Conservation (phyloP, 2,329 filamentous ascomycete species). For the Cladosporium sphaerospermum region DNA sequence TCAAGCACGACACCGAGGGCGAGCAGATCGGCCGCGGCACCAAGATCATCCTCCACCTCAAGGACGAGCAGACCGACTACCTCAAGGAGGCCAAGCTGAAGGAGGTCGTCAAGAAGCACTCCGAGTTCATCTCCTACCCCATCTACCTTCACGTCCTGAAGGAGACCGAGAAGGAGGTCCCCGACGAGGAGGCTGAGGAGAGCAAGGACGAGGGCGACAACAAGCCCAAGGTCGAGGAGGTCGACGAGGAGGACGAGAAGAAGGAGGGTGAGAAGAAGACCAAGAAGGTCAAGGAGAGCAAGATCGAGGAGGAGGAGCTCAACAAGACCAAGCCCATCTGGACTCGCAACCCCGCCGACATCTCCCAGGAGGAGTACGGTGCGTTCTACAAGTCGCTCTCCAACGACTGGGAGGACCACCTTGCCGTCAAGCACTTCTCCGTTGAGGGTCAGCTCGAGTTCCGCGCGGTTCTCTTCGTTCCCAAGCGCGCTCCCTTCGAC, state of each 20-base stretch:
- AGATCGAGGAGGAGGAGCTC: constrained; percentile 98
- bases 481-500: constrained; percentile 98
- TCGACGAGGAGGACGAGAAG: constrained; percentile 67
- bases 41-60: constrained; percentile 97
- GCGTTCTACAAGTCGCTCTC: constrained; percentile 99
- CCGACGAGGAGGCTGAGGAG: constrained; percentile 85
- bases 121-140: constrained; percentile 99
- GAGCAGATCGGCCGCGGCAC: constrained; percentile 88
- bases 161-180: constrained; percentile 98
- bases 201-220: constrained; percentile 70
- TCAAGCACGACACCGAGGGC: constrained; percentile 82
- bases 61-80: constrained; percentile 99
- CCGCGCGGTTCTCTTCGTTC: constrained; percentile 98
- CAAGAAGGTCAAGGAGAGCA: constrained; percentile 99
- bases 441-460: constrained; percentile 99
- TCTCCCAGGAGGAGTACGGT: constrained; percentile 92
- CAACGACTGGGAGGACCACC: constrained; percentile 99
- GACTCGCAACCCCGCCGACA: constrained; percentile 96
- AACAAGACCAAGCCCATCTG: constrained; percentile 99
- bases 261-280: constrained; percentile 94
- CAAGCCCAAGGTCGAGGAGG: constrained; percentile 93
- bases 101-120: constrained; percentile 99
- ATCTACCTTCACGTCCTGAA: constrained; percentile 99
- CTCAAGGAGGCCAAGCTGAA: constrained; percentile 98
- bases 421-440: constrained; percentile 99